A percentile compares a stretch with the other conserved stretches of the same genome.
Conservation (phyloP, 257 asterid genomes). For the Solanum virginianum region DNA sequence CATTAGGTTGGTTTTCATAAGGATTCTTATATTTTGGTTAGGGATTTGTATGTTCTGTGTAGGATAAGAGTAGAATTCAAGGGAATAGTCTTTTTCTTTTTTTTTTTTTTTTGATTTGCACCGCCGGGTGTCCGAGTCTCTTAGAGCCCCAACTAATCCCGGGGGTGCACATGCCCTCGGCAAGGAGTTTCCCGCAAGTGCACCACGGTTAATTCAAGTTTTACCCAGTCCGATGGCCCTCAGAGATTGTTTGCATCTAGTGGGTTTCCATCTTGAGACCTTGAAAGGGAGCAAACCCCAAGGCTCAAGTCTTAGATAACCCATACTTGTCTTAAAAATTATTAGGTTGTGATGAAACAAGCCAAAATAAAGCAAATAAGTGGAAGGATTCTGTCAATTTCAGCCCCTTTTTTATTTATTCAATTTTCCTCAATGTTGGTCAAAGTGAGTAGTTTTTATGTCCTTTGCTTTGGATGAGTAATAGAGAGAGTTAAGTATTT, state of each 20-base stretch:
- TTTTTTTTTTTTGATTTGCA: too few relatives aligned
- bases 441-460: background rate
- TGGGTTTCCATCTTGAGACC: too few relatives aligned
- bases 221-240: too few relatives aligned
- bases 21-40: background rate
- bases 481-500: background rate
- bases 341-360: background rate
- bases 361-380: background rate
- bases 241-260: too few relatives aligned
- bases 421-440: background rate
- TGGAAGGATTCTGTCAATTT: background rate
- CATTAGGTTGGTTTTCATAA: background rate
- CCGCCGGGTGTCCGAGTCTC: too few relatives aligned
- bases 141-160: too few relatives aligned
- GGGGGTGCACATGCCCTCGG: too few relatives aligned
- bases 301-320: too few relatives aligned
- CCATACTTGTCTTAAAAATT: background rate
- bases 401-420: background rate
- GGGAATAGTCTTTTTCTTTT: background rate
- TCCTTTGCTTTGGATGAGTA: background rate
- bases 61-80: background rate
- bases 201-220: too few relatives aligned
- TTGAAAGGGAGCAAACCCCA: too few relatives aligned
- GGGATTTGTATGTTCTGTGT: background rate
- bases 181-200: too few relatives aligned